Evolutionary conservation across 202 grass and related monocot genomes (phyloP).

Genomic region (Saccharum hybrid): DNA sequence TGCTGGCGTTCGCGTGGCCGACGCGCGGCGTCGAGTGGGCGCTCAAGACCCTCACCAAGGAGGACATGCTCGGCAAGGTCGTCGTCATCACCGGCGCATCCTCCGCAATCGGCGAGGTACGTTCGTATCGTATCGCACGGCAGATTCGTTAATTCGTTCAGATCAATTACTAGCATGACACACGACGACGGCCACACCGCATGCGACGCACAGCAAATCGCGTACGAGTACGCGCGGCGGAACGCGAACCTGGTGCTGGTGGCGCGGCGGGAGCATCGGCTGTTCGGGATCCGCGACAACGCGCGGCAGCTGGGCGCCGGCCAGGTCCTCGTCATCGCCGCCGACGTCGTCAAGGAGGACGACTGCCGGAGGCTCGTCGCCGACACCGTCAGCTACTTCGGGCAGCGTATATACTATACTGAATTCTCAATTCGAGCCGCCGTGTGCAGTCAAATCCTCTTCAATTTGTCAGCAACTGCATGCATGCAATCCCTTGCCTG

Average conservation of each 20-base stretch:
- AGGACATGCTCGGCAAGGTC: conserved; percentile 78
- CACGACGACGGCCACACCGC: neutral
- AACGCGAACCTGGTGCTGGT: conserved; percentile 79
- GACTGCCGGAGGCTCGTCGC: conserved; percentile 77
- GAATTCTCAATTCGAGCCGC: too few species aligned
- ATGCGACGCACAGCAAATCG: conserved; percentile 59
- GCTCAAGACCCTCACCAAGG: conserved; percentile 60
- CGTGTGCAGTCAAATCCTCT: too few species aligned
- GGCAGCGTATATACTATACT: conserved; percentile 25
- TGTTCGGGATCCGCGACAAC: conserved; percentile 75
- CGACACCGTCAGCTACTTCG: conserved; percentile 84
- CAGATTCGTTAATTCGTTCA: neutral
- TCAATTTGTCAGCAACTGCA: too few species aligned
- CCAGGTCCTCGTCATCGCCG: conserved; percentile 79
- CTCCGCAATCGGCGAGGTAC: conserved; percentile 84
- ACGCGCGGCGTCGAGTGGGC: conserved; percentile 67
- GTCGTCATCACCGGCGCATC: conserved; percentile 82
- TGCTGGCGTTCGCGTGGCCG: conserved; percentile 91
- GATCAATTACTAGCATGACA: neutral
- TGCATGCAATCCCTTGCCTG: too few species aligned
- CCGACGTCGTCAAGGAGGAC: conserved; percentile 86
- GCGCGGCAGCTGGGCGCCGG: conserved; percentile 66
- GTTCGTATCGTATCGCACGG: neutral
- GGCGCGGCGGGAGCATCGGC: conserved; percentile 80
- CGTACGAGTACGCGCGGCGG: conserved; percentile 85